A percentile compares a stretch with the other conserved stretches of the same genome.
Conservation (phyloP, 495 filamentous ascomycete genomes). For the Rhizodiscina lignyota region DNA sequence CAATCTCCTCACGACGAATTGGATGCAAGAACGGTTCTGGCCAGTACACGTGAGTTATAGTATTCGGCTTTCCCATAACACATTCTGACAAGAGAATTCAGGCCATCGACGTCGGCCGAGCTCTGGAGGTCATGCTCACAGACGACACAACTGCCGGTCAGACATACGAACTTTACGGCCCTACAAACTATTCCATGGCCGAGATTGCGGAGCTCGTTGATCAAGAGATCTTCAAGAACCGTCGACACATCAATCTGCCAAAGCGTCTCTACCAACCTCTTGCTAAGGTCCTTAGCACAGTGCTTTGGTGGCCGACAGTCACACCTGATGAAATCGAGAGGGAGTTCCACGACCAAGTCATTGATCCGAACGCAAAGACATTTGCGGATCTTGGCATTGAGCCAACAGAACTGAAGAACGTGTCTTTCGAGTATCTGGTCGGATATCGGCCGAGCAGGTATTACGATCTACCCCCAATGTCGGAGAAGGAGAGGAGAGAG, state of each 20-base stretch:
- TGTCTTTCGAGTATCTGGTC: constrained; percentile 88
- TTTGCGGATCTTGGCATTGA: constrained; percentile 87
- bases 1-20: constrained; percentile 78
- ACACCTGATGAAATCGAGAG: constrained; percentile 81
- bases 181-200: constrained; percentile 75
- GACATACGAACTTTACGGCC: constrained; percentile 91
- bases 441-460: constrained; percentile 64
- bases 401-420: constrained; percentile 61
- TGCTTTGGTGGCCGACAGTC: constrained; percentile 72
- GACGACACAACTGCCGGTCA: constrained; percentile 79
- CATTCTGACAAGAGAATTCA: constrained; percentile 23
- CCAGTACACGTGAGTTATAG: constrained; percentile 37
- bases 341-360: constrained; percentile 86
- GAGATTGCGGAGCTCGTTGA: constrained; percentile 82
- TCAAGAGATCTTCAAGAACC: constrained; percentile 76
- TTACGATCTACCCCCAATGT: constrained; percentile 87
- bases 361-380: constrained; percentile 84
- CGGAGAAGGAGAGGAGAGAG: constrained; percentile 83
- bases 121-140: constrained; percentile 72
- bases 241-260: constrained; percentile 83
- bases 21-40: constrained; percentile 80
- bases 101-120: constrained; percentile 77
- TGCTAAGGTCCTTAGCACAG: constrained; percentile 55
- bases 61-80: constrained; percentile 6
- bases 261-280: constrained; percentile 57